These are phyloP conservation scores for Diaporthe ilicicola DNA, from an alignment of 2,329 filamentous ascomycete species.

Conservation along the genomic window DNA sequence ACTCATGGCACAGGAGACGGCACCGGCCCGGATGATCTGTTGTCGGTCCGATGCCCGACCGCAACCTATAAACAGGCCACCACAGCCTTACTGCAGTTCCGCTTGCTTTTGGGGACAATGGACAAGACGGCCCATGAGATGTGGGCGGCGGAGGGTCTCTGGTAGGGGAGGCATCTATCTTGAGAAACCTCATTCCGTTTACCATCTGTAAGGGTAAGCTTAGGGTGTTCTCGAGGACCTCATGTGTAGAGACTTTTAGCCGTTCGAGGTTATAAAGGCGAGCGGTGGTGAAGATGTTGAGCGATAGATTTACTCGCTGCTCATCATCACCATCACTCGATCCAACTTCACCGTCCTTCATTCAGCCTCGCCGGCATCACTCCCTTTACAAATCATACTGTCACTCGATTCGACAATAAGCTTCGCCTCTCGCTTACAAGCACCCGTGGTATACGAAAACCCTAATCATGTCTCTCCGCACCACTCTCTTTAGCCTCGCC, in stretches of 20 bases:
- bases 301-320: not conserved
- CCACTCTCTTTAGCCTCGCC: slow-evolving; percentile 1
- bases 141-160: not conserved
- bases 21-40: not conserved
- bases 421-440: no score
- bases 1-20: not conserved
- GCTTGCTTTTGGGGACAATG: not conserved
- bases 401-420: not conserved
- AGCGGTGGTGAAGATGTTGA: not conserved
- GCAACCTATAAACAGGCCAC: not conserved
- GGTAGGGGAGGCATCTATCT: not conserved
- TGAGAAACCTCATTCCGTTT: slow-evolving; percentile 1
- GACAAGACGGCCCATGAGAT: not conserved
- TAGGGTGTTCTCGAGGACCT: not conserved
- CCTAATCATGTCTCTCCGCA: not conserved
- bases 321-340: not conserved
- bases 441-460: not conserved
- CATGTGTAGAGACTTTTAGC: not conserved
- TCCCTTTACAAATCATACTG: not conserved
- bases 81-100: slow-evolving; percentile 4
- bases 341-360: not conserved
- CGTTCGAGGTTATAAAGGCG: not conserved
- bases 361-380: not conserved
- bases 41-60: not conserved
- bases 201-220: not conserved